These are phyloP conservation scores for Aurinia saxatilis DNA, from an alignment of 345 rosid species.

Conservation along the genomic window DNA sequence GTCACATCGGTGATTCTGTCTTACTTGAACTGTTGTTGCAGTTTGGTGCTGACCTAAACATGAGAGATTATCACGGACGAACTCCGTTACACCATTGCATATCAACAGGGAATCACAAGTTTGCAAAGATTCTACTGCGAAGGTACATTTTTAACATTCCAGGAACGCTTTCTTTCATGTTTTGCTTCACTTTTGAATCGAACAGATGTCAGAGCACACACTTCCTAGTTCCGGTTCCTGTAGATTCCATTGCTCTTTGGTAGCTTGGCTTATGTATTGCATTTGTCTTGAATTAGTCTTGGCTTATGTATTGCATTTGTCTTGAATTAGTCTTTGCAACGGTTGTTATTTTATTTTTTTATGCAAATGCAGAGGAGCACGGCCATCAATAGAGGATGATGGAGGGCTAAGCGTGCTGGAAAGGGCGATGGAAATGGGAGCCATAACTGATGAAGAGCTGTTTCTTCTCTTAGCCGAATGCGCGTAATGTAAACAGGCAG, in stretches of 20 bases:
- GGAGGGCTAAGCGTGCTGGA: slow-evolving; percentile 74
- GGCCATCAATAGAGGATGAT: slow-evolving; percentile 58
- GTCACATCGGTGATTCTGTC: slow-evolving; percentile 47
- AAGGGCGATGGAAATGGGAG: slow-evolving; percentile 93
- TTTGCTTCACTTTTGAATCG: not conserved
- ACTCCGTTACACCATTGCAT: slow-evolving; percentile 86
- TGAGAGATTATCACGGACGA: slow-evolving; percentile 65
- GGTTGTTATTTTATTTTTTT: too few relatives aligned
- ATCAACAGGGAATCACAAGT: slow-evolving; percentile 43
- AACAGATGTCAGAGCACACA: not conserved
- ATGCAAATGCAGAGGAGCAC: slow-evolving; percentile 56
- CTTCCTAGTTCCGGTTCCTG: not conserved
- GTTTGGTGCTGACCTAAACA: slow-evolving; percentile 68
- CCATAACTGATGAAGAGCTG: slow-evolving; percentile 79
- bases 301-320: not conserved
- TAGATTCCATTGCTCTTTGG: not conserved
- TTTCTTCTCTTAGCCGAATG: slow-evolving; percentile 66
- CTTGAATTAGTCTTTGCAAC: too few relatives aligned
- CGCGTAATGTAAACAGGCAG: slow-evolving; percentile 7
- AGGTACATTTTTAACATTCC: slow-evolving; percentile 37
- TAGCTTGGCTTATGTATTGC: not conserved
- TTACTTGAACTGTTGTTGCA: slow-evolving; percentile 82
- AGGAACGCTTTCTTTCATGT: not conserved
- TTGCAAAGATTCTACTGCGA: slow-evolving; percentile 75
- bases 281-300: not conserved